Evolutionary conservation across 306 rosid genomes (phyloP).

Genomic region (Alnus rubra): DNA sequence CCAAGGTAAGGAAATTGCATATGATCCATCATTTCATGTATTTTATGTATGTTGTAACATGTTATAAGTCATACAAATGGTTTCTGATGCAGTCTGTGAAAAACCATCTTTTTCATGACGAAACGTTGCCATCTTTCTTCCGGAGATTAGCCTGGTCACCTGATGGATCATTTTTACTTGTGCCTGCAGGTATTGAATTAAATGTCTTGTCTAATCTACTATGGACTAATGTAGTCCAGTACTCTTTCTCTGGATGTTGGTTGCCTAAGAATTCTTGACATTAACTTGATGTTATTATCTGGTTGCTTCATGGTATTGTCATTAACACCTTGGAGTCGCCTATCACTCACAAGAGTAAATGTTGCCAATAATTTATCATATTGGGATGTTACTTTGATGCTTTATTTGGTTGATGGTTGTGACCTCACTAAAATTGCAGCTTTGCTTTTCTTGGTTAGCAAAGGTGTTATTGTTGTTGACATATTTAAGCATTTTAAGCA

Average conservation of each 20-base stretch:
- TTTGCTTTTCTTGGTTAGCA: background rate
- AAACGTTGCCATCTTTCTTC: constrained; percentile 91
- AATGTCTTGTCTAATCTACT: constrained; percentile 12
- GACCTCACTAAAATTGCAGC: background rate
- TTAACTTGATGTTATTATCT: constrained; percentile 11
- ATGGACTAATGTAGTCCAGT: constrained; percentile 13
- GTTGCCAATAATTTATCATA: background rate
- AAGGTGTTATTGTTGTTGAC: background rate
- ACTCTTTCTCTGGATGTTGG: constrained; percentile 11
- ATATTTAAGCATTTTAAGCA: background rate
- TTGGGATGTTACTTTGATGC: background rate
- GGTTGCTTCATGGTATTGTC: background rate
- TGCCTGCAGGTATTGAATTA: constrained; percentile 77
- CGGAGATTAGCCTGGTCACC: constrained; percentile 98
- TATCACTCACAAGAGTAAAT: background rate
- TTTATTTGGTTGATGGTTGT: background rate
- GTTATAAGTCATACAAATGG: constrained; percentile 25
- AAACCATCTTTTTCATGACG: constrained; percentile 84
- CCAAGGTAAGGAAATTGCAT: constrained; percentile 56
- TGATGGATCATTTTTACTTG: constrained; percentile 87
- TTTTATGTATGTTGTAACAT: constrained; percentile 20
- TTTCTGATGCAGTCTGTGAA: constrained; percentile 58
- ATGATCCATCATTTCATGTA: constrained; percentile 20
- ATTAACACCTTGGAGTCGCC: background rate
- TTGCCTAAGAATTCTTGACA: background rate